A percentile compares a stretch with the other conserved stretches of the same genome.
Evolutionary conservation across 2,329 filamentous ascomycete species (phyloP).

Genomic region (Pestalotiopsis sp.): DNA sequence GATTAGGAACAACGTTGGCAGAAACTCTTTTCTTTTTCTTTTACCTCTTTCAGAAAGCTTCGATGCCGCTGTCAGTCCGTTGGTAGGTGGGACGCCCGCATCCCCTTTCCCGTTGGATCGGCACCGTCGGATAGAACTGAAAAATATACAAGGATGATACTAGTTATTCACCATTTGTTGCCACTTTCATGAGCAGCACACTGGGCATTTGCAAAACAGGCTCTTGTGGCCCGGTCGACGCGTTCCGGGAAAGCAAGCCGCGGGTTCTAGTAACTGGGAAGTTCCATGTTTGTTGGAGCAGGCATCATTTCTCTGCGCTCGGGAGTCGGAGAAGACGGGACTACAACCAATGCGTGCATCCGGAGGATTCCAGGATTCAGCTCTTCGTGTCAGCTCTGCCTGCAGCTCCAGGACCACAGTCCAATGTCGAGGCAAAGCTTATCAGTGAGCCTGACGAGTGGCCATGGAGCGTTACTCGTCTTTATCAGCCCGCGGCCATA

Average conservation of each 20-base stretch:
- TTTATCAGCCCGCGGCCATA: not conserved
- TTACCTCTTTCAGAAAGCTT: not conserved
- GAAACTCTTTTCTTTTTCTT: not conserved
- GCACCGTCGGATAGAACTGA: not conserved
- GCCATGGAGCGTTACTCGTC: not conserved
- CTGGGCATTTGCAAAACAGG: not conserved
- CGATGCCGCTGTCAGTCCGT: not conserved
- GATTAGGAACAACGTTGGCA: not conserved
- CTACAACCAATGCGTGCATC: not conserved
- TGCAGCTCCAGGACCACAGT: not conserved
- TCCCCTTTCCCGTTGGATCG: not conserved
- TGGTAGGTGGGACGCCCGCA: not conserved
- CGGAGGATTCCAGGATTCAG: not conserved
- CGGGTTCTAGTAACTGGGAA: not conserved
- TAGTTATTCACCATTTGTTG: not conserved
- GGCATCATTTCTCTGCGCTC: not conserved
- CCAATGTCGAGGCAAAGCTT: not conserved
- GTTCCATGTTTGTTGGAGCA: not conserved
- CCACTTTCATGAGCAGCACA: not conserved
- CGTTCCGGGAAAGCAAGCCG: not conserved
- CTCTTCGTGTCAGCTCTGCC: not conserved
- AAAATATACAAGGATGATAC: no score
- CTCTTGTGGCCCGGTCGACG: not conserved
- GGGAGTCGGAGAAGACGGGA: not conserved
- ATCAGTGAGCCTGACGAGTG: not conserved